Base-by-base conservation (phyloP, 768 basidiomycete genomes). In the Royoungia palumana region DNA sequence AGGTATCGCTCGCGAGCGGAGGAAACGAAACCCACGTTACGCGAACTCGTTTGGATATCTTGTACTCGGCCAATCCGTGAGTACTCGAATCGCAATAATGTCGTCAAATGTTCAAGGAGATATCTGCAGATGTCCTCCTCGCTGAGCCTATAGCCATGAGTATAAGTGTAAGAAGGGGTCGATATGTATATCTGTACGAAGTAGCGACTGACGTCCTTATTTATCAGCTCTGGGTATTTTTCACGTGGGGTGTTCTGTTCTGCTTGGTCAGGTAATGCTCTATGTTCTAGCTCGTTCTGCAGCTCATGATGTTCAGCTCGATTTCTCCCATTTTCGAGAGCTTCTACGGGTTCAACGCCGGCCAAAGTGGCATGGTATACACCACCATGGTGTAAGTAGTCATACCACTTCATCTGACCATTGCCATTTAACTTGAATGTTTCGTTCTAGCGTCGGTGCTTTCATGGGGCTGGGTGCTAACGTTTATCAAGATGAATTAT, bases 201-300 rank as follows among this genome's bases (percentile, higher is more conserved):
- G 5, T 16, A 17, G 21, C 7, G 16, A 9, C 20, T 46, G 22
- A 51, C 21, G 6, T 0, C 2, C 28, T 17, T 16, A 6, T 41
- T 20, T 45, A 25, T 13, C 60, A 86, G 81, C 55, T 85, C 10
- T 84, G 83, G 83, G 70, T 82, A 24, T 81, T 81, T 39, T 80
- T 89, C 45, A 77, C 79, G 1, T 90, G 87, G 85, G 87, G 87
- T 0, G 77, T 88, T 5, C 64, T 83, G 16, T 91, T 79, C 58
- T 81, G 79, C 46, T 67, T 88, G 56, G 74, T 87, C 40, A 78
- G 77, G 81, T 81, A 59, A 35, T 17, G 4, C 3, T n/a, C n/a
- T 30, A 7, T 36, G 11, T 40, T 30, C 2, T 14, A n/a, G 34
- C 20, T 11, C 5, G 25, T 28, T 39, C 13, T 21, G 13, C 20